A percentile compares a stretch with the other conserved stretches of the same genome.
Conservation (phyloP, 208 protist genomes). For the Leishmania martiniquensis region DNA sequence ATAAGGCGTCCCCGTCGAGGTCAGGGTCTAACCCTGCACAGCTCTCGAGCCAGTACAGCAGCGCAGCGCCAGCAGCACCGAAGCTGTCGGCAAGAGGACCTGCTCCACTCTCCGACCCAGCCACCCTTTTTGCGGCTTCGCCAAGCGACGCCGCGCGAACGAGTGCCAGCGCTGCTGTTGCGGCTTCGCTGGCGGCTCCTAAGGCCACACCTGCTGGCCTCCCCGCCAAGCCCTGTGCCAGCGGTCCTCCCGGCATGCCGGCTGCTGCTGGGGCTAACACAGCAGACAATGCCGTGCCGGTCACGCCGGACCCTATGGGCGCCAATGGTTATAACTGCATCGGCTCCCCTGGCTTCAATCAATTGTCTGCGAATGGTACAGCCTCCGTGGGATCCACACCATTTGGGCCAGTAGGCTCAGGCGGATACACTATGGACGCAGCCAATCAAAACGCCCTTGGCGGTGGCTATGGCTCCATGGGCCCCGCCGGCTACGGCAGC, state of each 20-base stretch:
- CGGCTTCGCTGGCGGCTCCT: neutral
- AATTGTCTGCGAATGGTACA: neutral
- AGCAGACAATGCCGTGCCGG: neutral
- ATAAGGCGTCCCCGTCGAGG: neutral
- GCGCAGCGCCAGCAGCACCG: neutral
- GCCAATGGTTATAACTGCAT: slow-evolving; percentile 20
- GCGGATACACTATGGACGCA: neutral
- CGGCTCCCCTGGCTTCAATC: slow-evolving; percentile 4
- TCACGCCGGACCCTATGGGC: slow-evolving; percentile 6
- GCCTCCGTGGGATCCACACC: neutral
- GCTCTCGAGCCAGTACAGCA: slow-evolving; percentile 1
- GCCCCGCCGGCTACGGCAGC: slow-evolving; percentile 12
- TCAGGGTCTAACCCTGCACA: neutral
- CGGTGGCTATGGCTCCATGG: slow-evolving; percentile 29
- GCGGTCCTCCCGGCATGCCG: neutral
- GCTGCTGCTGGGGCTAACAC: neutral
- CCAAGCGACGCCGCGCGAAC: neutral
- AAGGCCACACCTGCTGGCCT: neutral
- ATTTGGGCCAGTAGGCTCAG: neutral
- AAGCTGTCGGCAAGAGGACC: neutral
- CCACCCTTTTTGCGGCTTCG: neutral
- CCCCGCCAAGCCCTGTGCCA: neutral
- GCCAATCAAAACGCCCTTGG: neutral
- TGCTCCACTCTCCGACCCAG: neutral
- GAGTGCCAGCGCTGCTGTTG: neutral